Base-by-base conservation (phyloP, 176 grass and related monocot species). In the Eleusine indica region DNA sequence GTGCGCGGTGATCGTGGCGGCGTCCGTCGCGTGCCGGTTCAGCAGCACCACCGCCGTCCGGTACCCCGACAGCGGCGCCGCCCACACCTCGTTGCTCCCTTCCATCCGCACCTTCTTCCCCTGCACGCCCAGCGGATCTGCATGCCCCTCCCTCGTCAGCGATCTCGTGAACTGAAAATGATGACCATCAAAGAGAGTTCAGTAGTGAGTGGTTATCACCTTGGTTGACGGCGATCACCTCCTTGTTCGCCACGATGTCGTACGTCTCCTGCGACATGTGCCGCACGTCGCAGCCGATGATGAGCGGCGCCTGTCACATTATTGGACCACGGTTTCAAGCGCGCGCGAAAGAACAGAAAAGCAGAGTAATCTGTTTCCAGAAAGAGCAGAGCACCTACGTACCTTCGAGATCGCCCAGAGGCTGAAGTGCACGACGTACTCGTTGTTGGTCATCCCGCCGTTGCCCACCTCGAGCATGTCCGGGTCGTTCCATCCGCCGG, bases 391-490 rank as follows among this genome's bases (percentile, higher is more conserved):
- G 42, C 5, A 44, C 9, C 42, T 21, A 18, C 1, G 0, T 8
- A 53, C 96, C 96, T 98, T 98, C 2, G 93, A 98, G 73, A 95
- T 87, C 0, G 96, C 96, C 93, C 93, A 98, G 17, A 98, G 70
- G 82, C 91, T 94, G 86, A 95, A 98, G 76, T 98, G 96, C 53
- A 86, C 90, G 74, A 93, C 8, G 47, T 98, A 98, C 79, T 99
- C 93, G 85, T 74, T 80, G 54, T 90, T 84, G 2, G 78, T 86
- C 91, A 99, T 99, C 3, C 93, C 93, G 18, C 89, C 96, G 68
- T 98, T 98, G 56, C 96, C 96, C 32, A 98, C 86, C 79, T 95
- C 96, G 3, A 98, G 96, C 96, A 98, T 96, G 82, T 96, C 93
- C 37, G 90, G 93, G 21, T 93, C 93, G 62, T 99, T 99, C 96